Evolutionary conservation across 805 yeast species (phyloP).

Genomic region (Cyberlindnera amylophila): DNA sequence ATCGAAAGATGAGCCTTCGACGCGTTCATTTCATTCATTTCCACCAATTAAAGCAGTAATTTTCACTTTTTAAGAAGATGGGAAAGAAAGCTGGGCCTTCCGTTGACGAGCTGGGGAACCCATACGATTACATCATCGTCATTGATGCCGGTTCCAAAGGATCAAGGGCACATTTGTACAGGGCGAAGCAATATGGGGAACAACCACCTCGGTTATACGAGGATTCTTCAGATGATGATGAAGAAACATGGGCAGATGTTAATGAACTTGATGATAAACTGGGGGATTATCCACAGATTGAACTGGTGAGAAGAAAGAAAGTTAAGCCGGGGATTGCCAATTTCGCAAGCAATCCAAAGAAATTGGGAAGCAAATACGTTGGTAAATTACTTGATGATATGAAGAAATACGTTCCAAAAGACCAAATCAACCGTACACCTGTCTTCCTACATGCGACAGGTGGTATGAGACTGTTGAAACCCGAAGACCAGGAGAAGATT

Average conservation of each 20-base stretch:
- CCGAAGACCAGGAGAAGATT: constrained; percentile 45
- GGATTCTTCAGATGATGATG: background rate
- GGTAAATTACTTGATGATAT: constrained; percentile 46
- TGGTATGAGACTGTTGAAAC: constrained; percentile 57
- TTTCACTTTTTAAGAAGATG: constrained; percentile 1
- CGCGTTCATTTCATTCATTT: too few relatives aligned
- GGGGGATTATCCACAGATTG: constrained; percentile 15
- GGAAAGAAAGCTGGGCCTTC: constrained; percentile 17
- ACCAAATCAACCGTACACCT: constrained; percentile 62
- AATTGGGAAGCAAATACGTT: constrained; percentile 50
- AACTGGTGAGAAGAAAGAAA: constrained; percentile 19
- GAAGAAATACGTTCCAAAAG: constrained; percentile 49
- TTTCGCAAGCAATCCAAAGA: constrained; percentile 44
- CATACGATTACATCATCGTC: constrained; percentile 56
- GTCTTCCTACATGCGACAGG: constrained; percentile 68
- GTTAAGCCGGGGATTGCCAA: constrained; percentile 56
- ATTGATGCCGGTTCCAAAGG: constrained; percentile 69
- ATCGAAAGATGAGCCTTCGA: too few relatives aligned
- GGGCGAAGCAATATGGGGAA: constrained; percentile 18
- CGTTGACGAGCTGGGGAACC: constrained; percentile 39
- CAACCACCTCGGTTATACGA: too few relatives aligned
- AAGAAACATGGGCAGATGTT: background rate
- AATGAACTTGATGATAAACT: constrained; percentile 7
- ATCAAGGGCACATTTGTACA: constrained; percentile 56
- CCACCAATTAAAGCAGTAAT: too few relatives aligned